Evolutionary conservation across 352 stramenopile genomes (phyloP), one percentile per base, ranked within the genome.

Genomic region (Lagenidium sp.): DNA sequence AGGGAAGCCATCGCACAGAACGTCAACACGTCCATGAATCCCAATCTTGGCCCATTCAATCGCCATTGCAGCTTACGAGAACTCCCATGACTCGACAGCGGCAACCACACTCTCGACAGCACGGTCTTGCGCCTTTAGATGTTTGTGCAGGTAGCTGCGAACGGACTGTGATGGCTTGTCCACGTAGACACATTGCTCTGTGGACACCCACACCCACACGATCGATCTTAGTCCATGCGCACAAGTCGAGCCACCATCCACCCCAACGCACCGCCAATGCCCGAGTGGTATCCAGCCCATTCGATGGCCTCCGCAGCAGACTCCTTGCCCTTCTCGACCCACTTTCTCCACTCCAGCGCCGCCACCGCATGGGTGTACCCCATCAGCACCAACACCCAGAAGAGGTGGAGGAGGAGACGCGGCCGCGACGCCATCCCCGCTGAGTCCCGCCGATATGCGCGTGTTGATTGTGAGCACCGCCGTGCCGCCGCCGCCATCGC

Each of bases 31-130:
- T 26, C 15, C 32, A 23, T 30, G 35, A 39, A 34, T 35, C 6
- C 13, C 19, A 15, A 22, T 45, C 13, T 26, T 32, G 26, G 5
- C 34, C 32, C 21, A 20, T 20, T 10, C 32, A 31, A 34, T 36
- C 26, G 16, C 16, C 23, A 18, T 28, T 19, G 53, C 73, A 39
- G n/a, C n/a, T n/a, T 55, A 90, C 78, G 72, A 82, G 49, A 90
- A 90, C 50, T 90, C 78, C 78, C 78, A 90, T 18, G 78, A 68
- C 49, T 90, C 78, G 26, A 90, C 71, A 4, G 78, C 74, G 4
- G 59, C 72, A 8, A 86, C 69, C 19, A 90, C 67, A 2, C 63
- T 57, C 39, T 90, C 69, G 20, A 87, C 47, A 12, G 74, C 72
- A 28, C 66, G 61, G 35, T 85, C 65, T 40, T 90, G 78, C 4